Conservation (phyloP, 192 early-diverging fungal genomes). For the Coemansia sp. region DNA sequence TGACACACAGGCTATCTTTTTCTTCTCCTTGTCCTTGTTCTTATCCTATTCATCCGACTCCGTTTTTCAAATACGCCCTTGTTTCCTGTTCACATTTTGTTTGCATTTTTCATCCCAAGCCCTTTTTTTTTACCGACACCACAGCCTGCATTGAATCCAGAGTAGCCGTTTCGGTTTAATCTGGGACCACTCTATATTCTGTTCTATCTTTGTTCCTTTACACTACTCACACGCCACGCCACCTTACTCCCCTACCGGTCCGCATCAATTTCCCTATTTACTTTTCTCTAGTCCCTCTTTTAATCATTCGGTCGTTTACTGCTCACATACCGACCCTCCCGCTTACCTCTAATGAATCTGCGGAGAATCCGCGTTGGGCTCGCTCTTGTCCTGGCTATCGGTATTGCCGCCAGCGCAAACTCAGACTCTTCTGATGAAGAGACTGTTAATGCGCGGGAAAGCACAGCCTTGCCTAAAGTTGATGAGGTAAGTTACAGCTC, state of each 20-base stretch:
- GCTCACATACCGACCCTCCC: not conserved
- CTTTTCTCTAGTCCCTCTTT: not conserved
- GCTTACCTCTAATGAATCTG: constrained; percentile 22
- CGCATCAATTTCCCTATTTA: not conserved
- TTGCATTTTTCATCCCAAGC: not conserved
- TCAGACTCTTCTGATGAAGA: not conserved
- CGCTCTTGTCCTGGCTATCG: constrained; percentile 34
- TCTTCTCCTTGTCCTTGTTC: not conserved
- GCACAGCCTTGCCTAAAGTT: not conserved
- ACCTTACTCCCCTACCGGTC: not conserved
- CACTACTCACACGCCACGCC: not conserved
- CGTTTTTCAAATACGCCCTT: constrained; percentile 4
- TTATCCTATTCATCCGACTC: constrained; percentile 4
- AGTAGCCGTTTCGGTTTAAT: constrained; percentile 2
- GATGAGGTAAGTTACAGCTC: not conserved
- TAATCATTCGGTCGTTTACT: not conserved
- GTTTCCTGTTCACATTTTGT: not conserved
- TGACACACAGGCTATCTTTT: not conserved
- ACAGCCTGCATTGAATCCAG: constrained; percentile 3
- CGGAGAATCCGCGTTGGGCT: constrained; percentile 37
- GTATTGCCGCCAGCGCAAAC: constrained; percentile 14
- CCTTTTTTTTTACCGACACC: not conserved
- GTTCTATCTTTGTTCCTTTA: not conserved
- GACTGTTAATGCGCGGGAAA: not conserved
- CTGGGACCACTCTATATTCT: not conserved